phyloP scores from a whole-genome alignment of 2,329 filamentous ascomycete genomes.

The Clarireedia sp. region DNA sequence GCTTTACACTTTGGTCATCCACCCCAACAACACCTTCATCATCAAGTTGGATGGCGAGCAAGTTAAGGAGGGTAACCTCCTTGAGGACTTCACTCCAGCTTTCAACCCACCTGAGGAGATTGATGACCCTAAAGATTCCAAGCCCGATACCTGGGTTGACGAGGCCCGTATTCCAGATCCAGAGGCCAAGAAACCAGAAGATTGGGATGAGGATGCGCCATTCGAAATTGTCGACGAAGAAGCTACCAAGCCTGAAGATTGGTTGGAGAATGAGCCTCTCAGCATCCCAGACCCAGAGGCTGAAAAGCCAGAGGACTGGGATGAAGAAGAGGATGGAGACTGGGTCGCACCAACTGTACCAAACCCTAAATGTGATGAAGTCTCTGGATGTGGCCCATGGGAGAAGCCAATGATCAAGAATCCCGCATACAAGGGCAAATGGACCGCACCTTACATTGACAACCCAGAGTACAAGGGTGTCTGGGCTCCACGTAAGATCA shows the following conservation, averaged over 20 bases:
- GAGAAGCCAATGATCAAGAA: slow-evolving; percentile 86
- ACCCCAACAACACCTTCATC: slow-evolving; percentile 90
- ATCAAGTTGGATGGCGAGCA: slow-evolving; percentile 87
- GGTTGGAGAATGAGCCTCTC: slow-evolving; percentile 82
- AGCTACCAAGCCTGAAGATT: slow-evolving; percentile 86
- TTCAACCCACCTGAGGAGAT: slow-evolving; percentile 95
- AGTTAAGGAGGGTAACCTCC: slow-evolving; percentile 80
- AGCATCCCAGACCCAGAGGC: slow-evolving; percentile 87
- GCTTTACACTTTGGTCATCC: slow-evolving; percentile 94
- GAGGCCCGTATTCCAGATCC: slow-evolving; percentile 86
- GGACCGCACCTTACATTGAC: slow-evolving; percentile 81
- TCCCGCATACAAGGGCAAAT: slow-evolving; percentile 94
- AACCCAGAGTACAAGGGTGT: slow-evolving; percentile 97
- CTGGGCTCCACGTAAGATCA: slow-evolving; percentile 92
- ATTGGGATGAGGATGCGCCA: slow-evolving; percentile 98
- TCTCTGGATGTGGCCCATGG: slow-evolving; percentile 91
- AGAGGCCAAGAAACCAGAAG: slow-evolving; percentile 89
- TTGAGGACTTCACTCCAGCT: slow-evolving; percentile 87
- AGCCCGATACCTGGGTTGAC: slow-evolving; percentile 95
- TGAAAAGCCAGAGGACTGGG: slow-evolving; percentile 97
- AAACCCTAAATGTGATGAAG: slow-evolving; percentile 94
- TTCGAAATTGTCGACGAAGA: slow-evolving; percentile 94
- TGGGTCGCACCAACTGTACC: slow-evolving; percentile 77
- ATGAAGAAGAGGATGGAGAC: slow-evolving; percentile 98
- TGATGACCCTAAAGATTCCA: slow-evolving; percentile 85